Evolutionary conservation across 192 early-diverging fungal genomes (phyloP), one percentile per base, ranked within the genome.

Genomic region (Coemansia reversa): DNA sequence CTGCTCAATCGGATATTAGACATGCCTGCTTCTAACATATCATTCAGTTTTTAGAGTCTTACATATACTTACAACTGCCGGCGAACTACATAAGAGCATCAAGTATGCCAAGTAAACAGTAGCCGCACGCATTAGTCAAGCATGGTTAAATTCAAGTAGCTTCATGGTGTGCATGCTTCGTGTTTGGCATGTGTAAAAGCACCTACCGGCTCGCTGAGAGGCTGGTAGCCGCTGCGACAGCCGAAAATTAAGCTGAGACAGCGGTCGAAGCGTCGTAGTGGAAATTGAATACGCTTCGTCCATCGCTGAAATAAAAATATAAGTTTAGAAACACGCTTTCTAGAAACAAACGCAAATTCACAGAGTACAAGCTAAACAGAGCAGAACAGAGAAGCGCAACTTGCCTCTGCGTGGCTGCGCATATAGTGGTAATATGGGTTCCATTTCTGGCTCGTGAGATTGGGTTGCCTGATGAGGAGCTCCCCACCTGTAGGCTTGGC

Each of bases 221-320:
- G 71, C 53, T 7, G 76, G 70, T 7, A 71, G 76, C 19, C 52
- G 49, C 55, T 73, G 76, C 45, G 76, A 79, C 62, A 79, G 64
- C 6, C 70, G 70, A 27, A 79, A 79, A 61, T 28, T 59, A 29
- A 72, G 61, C 60, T 65, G 75, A 11, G 75, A 68, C 11, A 72
- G 45, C 18, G 75, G 62, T 16, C 70, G 69, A 27, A 72, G 45
- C n/a, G 66, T 55, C 12, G 58, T 35, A 27, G 57, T 33, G 23
- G 30, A 57, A 27, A 65, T 65, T 7, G 45, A 20, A n/a, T 28
- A 66, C 33, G 69, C n/a, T 23, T 54, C 24, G 55, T 29, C 60
- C 70, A 71, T 67, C 50, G 8, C 20, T 27, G 24, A 19, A 14
- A 27, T n/a, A 54, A 54, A 20, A 14, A 22, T 27, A 6, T 49